Evolutionary conservation across 2,329 filamentous ascomycete species (phyloP), one percentile per base, ranked within the genome.

Genomic region (Talaromyces piceae): DNA sequence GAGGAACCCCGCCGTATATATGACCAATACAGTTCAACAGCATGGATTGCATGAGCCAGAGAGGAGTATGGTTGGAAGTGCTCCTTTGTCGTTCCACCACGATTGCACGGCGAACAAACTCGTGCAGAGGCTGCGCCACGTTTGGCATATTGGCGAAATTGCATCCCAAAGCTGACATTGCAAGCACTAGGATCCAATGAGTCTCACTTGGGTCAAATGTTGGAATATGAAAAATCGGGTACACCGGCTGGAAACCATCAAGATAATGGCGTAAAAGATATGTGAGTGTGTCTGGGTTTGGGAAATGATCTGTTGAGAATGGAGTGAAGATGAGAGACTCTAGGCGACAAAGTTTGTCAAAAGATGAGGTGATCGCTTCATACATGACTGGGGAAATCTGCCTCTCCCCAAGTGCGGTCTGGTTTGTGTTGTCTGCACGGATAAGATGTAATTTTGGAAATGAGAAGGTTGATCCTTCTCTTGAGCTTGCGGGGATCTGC

Each of bases 161-260:
- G 49, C 69, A 70, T 5, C 72, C 72, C 45, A 73, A 61, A 41
- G 71, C 63, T 26, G 70, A 58, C 39, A 73, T 56, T 12, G 72
- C 67, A 46, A 74, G 55, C 4, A 63, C 60, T 41, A 73, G 55
- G 11, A 73, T 57, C 70, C 71, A 74, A 51, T 73, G 66, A 26
- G 60, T 64, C 45, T 51, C 54, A 20, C 67, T 67, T 4, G 61
- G 55, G 46, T 70, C 56, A 50, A 73, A 70, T 5, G 66, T 67
- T 37, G 66, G 53, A 41, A 58, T 55, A 54, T 73, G 71, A 28
- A 72, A 54, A 25, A 73, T 65, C 5, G 72, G 72, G 45, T 72
- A 69, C 45, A 67, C 63, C 2, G 64, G 56, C 39, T 73, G 67
- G 27, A 73, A 73, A 41, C 65, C 62, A 33, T 64, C 59, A 22